Evolutionary conservation across 768 basidiomycete genomes (phyloP).

Genomic region (Mycena polygramma): DNA sequence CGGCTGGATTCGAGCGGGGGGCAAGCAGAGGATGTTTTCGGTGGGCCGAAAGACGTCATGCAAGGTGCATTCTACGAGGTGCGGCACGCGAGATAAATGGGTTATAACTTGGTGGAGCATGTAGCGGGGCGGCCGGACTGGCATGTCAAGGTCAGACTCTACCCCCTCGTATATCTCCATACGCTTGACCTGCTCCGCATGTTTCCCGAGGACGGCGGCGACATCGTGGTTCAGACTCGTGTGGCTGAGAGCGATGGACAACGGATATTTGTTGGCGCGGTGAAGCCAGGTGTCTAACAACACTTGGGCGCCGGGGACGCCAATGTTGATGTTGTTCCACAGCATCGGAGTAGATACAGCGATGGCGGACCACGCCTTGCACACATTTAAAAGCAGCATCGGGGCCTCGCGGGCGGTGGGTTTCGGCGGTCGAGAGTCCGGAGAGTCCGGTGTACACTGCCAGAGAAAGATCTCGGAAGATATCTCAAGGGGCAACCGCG

Average conservation of each 20-base stretch:
- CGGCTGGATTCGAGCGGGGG: too few species aligned
- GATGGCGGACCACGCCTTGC: constrained; percentile 6
- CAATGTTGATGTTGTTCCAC: background rate
- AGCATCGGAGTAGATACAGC: constrained; percentile 3
- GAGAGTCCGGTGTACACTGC: too few species aligned
- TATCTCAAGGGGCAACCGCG: constrained; percentile 9
- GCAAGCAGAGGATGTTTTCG: too few species aligned
- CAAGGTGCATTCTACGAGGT: constrained; percentile 8
- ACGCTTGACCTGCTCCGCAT: background rate
- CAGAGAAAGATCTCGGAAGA: background rate
- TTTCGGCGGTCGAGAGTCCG: too few species aligned
- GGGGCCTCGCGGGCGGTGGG: background rate
- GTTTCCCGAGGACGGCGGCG: background rate
- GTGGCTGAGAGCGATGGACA: background rate
- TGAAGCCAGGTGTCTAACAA: background rate
- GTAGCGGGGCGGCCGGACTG: background rate
- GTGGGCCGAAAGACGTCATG: background rate
- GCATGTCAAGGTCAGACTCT: background rate
- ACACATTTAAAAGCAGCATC: constrained; percentile 5
- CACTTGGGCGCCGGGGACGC: background rate
- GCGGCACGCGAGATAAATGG: background rate
- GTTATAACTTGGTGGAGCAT: background rate
- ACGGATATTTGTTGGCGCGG: background rate
- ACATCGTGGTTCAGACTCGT: background rate
- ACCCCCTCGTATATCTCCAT: background rate